These are phyloP conservation scores for Verticillium nonalfalfae DNA, from an alignment of 2,329 filamentous ascomycete species.

Conservation along the genomic window DNA sequence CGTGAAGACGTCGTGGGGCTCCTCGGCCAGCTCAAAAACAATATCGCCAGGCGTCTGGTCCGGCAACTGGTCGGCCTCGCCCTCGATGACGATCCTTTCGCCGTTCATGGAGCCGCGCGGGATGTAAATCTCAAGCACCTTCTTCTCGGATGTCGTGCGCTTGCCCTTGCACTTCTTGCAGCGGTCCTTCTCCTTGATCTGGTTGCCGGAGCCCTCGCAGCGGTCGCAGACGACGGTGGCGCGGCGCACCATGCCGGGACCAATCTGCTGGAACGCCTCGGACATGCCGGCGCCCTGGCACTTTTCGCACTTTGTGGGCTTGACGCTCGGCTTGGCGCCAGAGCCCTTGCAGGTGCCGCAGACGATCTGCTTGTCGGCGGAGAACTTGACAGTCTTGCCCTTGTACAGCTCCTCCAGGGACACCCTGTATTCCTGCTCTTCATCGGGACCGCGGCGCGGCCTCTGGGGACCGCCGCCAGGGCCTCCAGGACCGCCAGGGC, in stretches of 20 bases:
- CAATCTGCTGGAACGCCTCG: conserved; percentile 74
- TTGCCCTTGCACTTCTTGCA: conserved; percentile 99
- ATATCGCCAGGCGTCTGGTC: conserved; percentile 90
- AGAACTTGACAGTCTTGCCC: conserved; percentile 96
- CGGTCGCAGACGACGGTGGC: conserved; percentile 73
- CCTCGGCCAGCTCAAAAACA: conserved; percentile 79
- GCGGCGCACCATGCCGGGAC: conserved; percentile 79
- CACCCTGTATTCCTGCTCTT: conserved; percentile 88
- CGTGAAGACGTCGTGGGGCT: conserved; percentile 73
- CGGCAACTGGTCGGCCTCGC: conserved; percentile 88
- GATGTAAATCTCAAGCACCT: conserved; percentile 94
- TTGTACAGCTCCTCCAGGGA: conserved; percentile 94
- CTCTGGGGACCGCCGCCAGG: conserved; percentile 48
- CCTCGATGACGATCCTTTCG: conserved; percentile 83
- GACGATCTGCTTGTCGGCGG: conserved; percentile 88
- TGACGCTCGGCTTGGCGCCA: conserved; percentile 88
- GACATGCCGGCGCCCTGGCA: conserved; percentile 78
- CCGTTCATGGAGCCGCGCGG: conserved; percentile 80
- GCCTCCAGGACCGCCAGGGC: conserved; percentile 36
- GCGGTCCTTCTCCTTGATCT: conserved; percentile 93
- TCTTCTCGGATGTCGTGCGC: conserved; percentile 79
- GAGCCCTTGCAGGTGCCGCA: conserved; percentile 82
- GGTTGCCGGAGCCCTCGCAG: conserved; percentile 78
- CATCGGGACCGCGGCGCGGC: conserved; percentile 69
- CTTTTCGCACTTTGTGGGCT: conserved; percentile 72